Percentiles rank a stretch among this genome's conserved stretches.
Evolutionary conservation across 2,329 filamentous ascomycete genomes (phyloP).

Genomic region (Neoarthrinium moseri): DNA sequence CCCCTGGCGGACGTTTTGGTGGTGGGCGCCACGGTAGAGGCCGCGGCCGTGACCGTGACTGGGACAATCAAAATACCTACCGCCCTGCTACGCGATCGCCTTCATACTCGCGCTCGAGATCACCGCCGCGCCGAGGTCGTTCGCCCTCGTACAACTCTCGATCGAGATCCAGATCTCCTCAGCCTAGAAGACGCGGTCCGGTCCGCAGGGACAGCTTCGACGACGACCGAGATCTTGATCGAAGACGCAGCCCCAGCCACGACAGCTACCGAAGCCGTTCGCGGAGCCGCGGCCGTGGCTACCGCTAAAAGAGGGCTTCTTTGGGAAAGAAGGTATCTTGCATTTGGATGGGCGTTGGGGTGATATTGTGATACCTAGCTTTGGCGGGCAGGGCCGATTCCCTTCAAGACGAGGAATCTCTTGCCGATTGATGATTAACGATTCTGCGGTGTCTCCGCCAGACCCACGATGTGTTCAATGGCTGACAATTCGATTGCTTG

Average conservation of each 20-base stretch:
- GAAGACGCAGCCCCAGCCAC: slow-evolving; percentile 47
- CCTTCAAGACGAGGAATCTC: too few relatives aligned
- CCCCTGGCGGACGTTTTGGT: slow-evolving; percentile 21
- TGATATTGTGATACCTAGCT: slow-evolving; percentile 7
- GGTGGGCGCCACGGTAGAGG: slow-evolving; percentile 30
- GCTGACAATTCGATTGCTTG: too few relatives aligned
- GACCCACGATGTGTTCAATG: too few relatives aligned
- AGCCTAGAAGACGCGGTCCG: slow-evolving; percentile 27
- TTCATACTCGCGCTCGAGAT: slow-evolving; percentile 33
- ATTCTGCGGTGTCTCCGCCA: too few relatives aligned
- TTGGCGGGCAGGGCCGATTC: too few relatives aligned
- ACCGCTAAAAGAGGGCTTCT: slow-evolving; percentile 23
- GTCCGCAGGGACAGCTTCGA: slow-evolving; percentile 27
- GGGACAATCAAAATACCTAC: slow-evolving; percentile 53
- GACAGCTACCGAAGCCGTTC: slow-evolving; percentile 44
- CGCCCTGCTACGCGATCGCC: slow-evolving; percentile 55
- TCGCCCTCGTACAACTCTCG: slow-evolving; percentile 44
- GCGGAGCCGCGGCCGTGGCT: slow-evolving; percentile 34
- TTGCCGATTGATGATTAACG: too few relatives aligned
- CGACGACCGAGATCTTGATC: slow-evolving; percentile 22
- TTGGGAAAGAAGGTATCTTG: background rate
- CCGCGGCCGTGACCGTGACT: slow-evolving; percentile 36
- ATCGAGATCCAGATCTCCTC: slow-evolving; percentile 45
- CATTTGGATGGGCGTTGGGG: slow-evolving; percentile 3
- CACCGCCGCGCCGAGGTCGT: slow-evolving; percentile 38